A percentile compares a stretch with the other conserved stretches of the same genome.
Evolutionary conservation across 108 stramenopile genomes (phyloP).

Genomic region (Nitzschia putrida): DNA sequence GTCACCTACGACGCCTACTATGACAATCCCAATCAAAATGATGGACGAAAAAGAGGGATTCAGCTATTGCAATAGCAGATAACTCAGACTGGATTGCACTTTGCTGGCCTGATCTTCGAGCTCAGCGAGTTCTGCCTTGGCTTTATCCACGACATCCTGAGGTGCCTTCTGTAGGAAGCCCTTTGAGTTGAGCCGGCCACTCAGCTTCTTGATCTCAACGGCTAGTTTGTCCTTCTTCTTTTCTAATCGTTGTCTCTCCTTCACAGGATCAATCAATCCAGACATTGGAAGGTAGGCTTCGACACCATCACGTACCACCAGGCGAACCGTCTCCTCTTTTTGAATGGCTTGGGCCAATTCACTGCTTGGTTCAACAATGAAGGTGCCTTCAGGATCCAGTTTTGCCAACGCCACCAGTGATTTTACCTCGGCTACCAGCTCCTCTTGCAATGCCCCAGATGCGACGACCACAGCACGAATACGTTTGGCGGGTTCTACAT

Average conservation of each 20-base stretch:
- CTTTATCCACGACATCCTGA: conserved; percentile 80
- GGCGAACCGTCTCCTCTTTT: conserved; percentile 60
- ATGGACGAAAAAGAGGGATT: too few species aligned
- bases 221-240: conserved; percentile 82
- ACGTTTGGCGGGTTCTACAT: conserved; percentile 86
- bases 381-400: conserved; percentile 72
- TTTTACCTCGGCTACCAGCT: conserved; percentile 69
- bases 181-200: conserved; percentile 70
- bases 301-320: conserved; percentile 84
- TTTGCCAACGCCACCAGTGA: conserved; percentile 80
- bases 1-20: too few species aligned
- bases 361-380: conserved; percentile 63
- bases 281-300: conserved; percentile 86
- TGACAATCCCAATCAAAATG: too few species aligned
- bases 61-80: background rate
- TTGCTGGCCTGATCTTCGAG: conserved; percentile 84
- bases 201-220: conserved; percentile 77
- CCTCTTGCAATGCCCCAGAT: conserved; percentile 53
- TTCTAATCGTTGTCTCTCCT: conserved; percentile 72
- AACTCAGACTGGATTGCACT: conserved; percentile 47
- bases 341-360: conserved; percentile 63
- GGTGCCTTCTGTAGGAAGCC: conserved; percentile 91
- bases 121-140: conserved; percentile 73
- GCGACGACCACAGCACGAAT: conserved; percentile 79
- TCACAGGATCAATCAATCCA: conserved; percentile 83